Conservation (phyloP, 768 basidiomycete genomes). For the Tulasnella sp. region DNA sequence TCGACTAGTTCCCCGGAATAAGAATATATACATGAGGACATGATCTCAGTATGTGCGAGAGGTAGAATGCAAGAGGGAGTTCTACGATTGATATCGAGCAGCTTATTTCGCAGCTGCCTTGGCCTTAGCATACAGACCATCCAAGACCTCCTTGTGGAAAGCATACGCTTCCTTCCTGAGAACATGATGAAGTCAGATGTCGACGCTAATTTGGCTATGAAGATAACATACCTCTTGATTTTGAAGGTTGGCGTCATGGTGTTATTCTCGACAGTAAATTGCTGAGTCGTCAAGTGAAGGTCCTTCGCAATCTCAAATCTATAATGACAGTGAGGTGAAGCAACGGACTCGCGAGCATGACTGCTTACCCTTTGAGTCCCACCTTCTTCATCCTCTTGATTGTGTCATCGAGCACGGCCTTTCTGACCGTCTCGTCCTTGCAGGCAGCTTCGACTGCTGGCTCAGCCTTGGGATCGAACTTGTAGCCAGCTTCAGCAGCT, state of each 20-base stretch:
- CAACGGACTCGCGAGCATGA: not conserved
- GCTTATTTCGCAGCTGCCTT: too few species aligned
- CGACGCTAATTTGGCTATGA: too few species aligned
- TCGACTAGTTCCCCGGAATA: too few species aligned
- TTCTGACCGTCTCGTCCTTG: constrained; percentile 45
- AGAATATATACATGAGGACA: too few species aligned
- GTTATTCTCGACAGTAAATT: constrained; percentile 66
- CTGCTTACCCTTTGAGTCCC: constrained; percentile 59
- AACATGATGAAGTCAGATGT: too few species aligned
- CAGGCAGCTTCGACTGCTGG: constrained; percentile 40
- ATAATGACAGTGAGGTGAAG: not conserved
- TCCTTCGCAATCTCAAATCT: constrained; percentile 88
- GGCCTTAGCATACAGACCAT: constrained; percentile 8
- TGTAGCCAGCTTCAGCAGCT: constrained; percentile 38
- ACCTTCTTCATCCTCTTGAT: constrained; percentile 44
- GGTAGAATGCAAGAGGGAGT: too few species aligned
- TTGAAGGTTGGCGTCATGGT: constrained; percentile 89
- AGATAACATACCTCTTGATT: constrained; percentile 27
- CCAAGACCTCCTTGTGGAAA: constrained; percentile 2
- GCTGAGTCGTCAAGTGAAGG: constrained; percentile 56
- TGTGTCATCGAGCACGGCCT: constrained; percentile 43
- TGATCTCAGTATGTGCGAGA: too few species aligned
- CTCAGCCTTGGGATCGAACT: constrained; percentile 34
- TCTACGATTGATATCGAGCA: too few species aligned
- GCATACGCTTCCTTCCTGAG: constrained; percentile 10